Evolutionary conservation across 108 stramenopile species (phyloP).

Genomic region (Seminavis robusta): DNA sequence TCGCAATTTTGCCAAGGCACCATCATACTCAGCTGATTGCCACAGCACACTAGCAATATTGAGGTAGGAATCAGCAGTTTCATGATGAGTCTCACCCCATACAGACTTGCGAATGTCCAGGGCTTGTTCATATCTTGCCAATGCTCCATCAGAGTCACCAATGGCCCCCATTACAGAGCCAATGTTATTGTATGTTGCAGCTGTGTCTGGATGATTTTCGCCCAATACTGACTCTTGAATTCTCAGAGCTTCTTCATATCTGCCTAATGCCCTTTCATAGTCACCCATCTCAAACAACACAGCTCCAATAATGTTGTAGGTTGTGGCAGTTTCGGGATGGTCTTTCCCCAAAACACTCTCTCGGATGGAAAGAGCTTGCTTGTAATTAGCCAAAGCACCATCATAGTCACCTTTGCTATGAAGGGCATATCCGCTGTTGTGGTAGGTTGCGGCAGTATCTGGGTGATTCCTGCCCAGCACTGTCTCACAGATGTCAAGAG

Average conservation of each 20-base stretch:
- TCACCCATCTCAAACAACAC: slow-evolving; percentile 2
- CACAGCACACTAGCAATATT: slow-evolving; percentile 15
- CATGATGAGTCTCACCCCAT: slow-evolving; percentile 23
- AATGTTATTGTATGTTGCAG: slow-evolving; percentile 22
- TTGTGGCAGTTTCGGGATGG: slow-evolving; percentile 17
- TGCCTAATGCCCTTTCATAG: slow-evolving; percentile 8
- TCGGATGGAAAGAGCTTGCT: slow-evolving; percentile 8
- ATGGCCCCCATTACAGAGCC: slow-evolving; percentile 24
- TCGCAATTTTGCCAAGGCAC: slow-evolving; percentile 14
- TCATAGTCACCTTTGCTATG: slow-evolving; percentile 27
- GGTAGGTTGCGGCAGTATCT: slow-evolving; percentile 14
- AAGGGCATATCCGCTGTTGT: slow-evolving; percentile 29
- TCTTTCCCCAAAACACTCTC: slow-evolving; percentile 13
- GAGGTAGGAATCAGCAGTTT: slow-evolving; percentile 25
- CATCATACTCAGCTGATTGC: slow-evolving; percentile 17
- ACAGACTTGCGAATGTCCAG: slow-evolving; percentile 26
- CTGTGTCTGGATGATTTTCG: slow-evolving; percentile 16
- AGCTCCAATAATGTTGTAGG: slow-evolving; percentile 14
- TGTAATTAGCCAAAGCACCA: slow-evolving; percentile 20
- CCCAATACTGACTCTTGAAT: slow-evolving; percentile 10
- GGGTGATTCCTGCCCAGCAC: slow-evolving; percentile 16
- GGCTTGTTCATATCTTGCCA: slow-evolving; percentile 20
- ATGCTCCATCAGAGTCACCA: slow-evolving; percentile 20
- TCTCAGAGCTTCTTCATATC: slow-evolving; percentile 4
- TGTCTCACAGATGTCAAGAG: slow-evolving; percentile 23